Conservation (phyloP, 2,329 filamentous ascomycete species). For the Colletotrichum sp. region DNA sequence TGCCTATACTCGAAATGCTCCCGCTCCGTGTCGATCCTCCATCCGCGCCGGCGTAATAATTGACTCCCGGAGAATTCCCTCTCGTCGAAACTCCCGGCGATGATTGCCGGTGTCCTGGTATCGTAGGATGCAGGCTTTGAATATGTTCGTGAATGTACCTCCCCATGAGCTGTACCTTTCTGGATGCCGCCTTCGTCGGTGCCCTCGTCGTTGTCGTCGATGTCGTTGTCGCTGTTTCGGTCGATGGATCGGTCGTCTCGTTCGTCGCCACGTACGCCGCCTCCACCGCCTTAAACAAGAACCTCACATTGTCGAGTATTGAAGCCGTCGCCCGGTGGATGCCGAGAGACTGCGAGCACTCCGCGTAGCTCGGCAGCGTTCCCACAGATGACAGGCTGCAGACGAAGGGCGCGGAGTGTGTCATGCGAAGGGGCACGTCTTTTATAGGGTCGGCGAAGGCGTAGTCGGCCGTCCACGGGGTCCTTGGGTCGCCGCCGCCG, state of each 20-base stretch:
- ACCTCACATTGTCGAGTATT: conserved; percentile 57
- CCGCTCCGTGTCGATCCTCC: not conserved
- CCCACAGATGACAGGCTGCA: conserved; percentile 37
- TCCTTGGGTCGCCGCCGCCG: not conserved
- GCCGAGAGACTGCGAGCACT: conserved; percentile 43
- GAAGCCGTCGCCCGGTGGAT: conserved; percentile 51
- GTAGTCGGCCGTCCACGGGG: conserved; percentile 34
- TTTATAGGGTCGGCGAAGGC: conserved; percentile 42
- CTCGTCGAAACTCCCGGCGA: not conserved
- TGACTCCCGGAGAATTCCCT: not conserved
- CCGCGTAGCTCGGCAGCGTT: conserved; percentile 45
- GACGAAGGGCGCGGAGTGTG: conserved; percentile 48
- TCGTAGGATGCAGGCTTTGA: not conserved
- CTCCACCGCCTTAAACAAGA: conserved; percentile 47
- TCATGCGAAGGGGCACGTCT: conserved; percentile 44
- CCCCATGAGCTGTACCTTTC: not conserved
- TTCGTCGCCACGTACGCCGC: not conserved
- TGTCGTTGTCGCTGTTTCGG: not conserved
- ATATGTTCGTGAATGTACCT: conserved; percentile 10
- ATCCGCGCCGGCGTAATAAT: not conserved
- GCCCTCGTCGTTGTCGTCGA: not conserved
- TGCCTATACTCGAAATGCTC: not conserved
- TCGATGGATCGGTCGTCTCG: not conserved
- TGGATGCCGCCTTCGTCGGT: not conserved
- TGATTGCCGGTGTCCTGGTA: not conserved